These are phyloP conservation scores for Choanephora cucurbitarum DNA, from an alignment of 371 early-diverging fungal genomes.

Conservation along the genomic window DNA sequence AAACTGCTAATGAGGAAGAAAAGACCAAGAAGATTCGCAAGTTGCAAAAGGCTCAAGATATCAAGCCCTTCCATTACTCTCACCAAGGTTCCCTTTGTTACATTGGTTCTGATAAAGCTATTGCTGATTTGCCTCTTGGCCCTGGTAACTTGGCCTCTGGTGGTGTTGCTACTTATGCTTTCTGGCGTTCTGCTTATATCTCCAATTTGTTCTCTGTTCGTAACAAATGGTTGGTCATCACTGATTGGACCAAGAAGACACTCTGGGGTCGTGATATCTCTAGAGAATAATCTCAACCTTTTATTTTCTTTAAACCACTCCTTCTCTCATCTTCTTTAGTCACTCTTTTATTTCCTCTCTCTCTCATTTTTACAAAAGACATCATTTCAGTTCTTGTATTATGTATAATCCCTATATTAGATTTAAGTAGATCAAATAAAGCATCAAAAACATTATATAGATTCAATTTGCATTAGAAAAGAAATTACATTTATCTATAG, in stretches of 20 bases:
- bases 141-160: conserved; percentile 71
- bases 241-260: conserved; percentile 90
- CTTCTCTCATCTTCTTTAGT: conserved; percentile 4
- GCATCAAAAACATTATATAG: too few relatives aligned
- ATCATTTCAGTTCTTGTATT: too few relatives aligned
- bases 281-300: conserved; percentile 83
- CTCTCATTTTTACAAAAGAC: too few relatives aligned
- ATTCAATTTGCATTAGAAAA: too few relatives aligned
- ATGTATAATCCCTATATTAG: too few relatives aligned
- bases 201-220: conserved; percentile 81
- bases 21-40: conserved; percentile 45
- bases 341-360: too few relatives aligned
- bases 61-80: conserved; percentile 80
- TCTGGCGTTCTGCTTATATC: conserved; percentile 77
- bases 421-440: too few relatives aligned
- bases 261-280: conserved; percentile 90
- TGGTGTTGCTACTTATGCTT: conserved; percentile 77
- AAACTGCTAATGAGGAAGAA: conserved; percentile 33
- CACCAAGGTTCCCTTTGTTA: conserved; percentile 89
- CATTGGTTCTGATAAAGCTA: conserved; percentile 89
- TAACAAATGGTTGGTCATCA: conserved; percentile 78
- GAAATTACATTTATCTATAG: too few relatives aligned
- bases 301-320: conserved; percentile 3
- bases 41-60: conserved; percentile 47
- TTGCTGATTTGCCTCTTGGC: conserved; percentile 86